Conservation (phyloP, 2,329 filamentous ascomycete species). For the Thelonectria rubi region DNA sequence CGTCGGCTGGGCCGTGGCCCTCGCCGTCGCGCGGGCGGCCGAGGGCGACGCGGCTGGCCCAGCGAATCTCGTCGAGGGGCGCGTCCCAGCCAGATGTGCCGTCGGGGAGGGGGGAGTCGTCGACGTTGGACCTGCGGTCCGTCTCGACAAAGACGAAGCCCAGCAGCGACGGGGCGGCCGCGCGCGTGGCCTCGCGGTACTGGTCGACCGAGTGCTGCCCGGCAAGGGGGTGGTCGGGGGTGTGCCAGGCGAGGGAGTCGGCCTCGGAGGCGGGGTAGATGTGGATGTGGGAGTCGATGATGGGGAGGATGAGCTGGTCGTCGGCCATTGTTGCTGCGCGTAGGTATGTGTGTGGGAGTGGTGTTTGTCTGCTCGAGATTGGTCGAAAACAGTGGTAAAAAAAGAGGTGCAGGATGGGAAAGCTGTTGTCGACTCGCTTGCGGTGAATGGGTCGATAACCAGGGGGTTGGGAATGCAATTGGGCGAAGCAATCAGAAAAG, state of each 20-base stretch:
- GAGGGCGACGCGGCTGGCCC: conserved; percentile 71
- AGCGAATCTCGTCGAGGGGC: conserved; percentile 77
- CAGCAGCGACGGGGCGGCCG: conserved; percentile 56
- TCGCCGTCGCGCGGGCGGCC: conserved; percentile 66
- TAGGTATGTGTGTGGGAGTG: background rate
- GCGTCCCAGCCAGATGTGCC: conserved; percentile 67
- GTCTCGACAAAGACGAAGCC: conserved; percentile 88
- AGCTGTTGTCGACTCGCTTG: background rate
- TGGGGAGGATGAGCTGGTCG: conserved; percentile 58
- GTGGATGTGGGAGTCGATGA: conserved; percentile 93
- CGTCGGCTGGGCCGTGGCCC: conserved; percentile 59
- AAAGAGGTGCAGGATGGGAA: no score
- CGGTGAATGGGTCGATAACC: background rate
- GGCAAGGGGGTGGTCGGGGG: conserved; percentile 65
- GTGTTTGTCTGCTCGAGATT: background rate
- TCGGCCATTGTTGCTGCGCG: conserved; percentile 27
- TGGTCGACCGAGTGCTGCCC: conserved; percentile 71
- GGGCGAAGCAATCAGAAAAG: no score
- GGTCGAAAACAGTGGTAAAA: no score
- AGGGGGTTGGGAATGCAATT: background rate
- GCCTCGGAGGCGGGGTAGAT: conserved; percentile 78
- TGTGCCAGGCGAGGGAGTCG: conserved; percentile 75
- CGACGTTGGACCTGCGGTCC: conserved; percentile 71
- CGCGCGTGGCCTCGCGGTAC: conserved; percentile 61
- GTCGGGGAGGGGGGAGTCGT: conserved; percentile 56